A percentile compares a stretch with the other conserved stretches of the same genome.
Evolutionary conservation across 2,329 filamentous ascomycete species (phyloP).

Genomic region (Aspergillaceae sp.): DNA sequence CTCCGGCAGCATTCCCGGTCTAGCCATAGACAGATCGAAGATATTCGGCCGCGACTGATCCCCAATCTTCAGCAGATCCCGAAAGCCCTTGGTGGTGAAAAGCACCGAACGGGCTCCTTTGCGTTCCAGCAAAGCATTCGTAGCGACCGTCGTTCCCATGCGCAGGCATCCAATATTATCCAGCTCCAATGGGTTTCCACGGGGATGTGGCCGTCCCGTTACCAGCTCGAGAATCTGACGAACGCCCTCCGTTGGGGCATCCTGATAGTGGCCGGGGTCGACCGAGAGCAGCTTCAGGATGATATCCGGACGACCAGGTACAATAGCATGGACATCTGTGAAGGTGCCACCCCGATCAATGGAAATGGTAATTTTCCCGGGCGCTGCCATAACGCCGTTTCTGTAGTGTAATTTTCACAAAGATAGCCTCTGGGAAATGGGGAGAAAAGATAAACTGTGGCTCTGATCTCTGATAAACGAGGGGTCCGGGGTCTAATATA

Average conservation of each 20-base stretch:
- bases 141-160: conserved; percentile 91
- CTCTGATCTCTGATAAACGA: background rate
- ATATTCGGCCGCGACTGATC: conserved; percentile 86
- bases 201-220: conserved; percentile 27
- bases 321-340: conserved; percentile 31
- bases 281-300: conserved; percentile 35
- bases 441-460: background rate
- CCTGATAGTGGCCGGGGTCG: conserved; percentile 32
- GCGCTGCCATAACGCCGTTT: conserved; percentile 14
- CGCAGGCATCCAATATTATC: conserved; percentile 50
- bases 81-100: conserved; percentile 79
- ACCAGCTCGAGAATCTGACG: conserved; percentile 53
- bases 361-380: conserved; percentile 28
- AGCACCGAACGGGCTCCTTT: conserved; percentile 84
- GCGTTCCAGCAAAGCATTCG: conserved; percentile 78
- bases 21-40: conserved; percentile 78
- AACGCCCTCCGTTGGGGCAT: conserved; percentile 68
- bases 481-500: conserved; percentile 10
- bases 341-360: conserved; percentile 36
- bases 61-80: conserved; percentile 77
- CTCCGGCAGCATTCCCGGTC: conserved; percentile 79
- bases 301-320: conserved; percentile 29
- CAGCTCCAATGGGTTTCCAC: conserved; percentile 28
- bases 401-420: background rate
- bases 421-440: background rate